Base-by-base conservation (phyloP, 192 early-diverging fungal species). In the Entomortierella chlamydospora region DNA sequence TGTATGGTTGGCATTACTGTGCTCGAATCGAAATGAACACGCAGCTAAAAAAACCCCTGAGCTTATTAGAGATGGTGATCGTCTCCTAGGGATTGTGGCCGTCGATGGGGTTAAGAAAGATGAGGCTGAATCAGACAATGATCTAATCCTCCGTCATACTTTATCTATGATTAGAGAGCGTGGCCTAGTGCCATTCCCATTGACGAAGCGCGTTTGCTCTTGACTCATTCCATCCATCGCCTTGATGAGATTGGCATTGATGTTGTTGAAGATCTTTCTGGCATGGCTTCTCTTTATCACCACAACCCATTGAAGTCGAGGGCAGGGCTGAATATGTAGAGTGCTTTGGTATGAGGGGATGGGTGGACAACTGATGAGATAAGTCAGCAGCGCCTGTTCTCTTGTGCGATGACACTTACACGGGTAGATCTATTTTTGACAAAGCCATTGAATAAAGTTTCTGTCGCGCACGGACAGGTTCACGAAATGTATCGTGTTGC, bases 371-470 rank as follows among this genome's bases (percentile, higher is more conserved):
- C 15, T 47, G 45, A 47, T 12, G 4, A 4, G 45, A 20, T 11
- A 4, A 15, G 12, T 47, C 15, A 17, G 20, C 15, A 17, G 20
- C 15, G 15, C 20, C 6, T 28, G 68, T 9, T 61, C 28, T 52
- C 49, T 52, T 54, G 43, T 43, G 49, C 23, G 33, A 18, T 42
- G 64, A 54, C 11, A 62, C 52, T 34, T 51, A 59, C 0, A 71
- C n/a, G 4, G 69, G 60, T 10, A n/a, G n/a, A n/a, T n/a, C n/a
- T n/a, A 71, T 71, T 42, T 49, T 62, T 29, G 69, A 71, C 2
- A 41, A 59, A 6, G 60, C 41, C 69, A 71, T 70, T n/a, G n/a
- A n/a, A n/a, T n/a, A n/a, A n/a, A n/a, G 60, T 17, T 60, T 26
- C 17, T 25, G 22, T 47, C 25, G 43, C 34, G 63, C 51, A 54